phyloP scores from a whole-genome alignment of 2,329 filamentous ascomycete genomes.

The Sordariomycetes sp. region DNA sequence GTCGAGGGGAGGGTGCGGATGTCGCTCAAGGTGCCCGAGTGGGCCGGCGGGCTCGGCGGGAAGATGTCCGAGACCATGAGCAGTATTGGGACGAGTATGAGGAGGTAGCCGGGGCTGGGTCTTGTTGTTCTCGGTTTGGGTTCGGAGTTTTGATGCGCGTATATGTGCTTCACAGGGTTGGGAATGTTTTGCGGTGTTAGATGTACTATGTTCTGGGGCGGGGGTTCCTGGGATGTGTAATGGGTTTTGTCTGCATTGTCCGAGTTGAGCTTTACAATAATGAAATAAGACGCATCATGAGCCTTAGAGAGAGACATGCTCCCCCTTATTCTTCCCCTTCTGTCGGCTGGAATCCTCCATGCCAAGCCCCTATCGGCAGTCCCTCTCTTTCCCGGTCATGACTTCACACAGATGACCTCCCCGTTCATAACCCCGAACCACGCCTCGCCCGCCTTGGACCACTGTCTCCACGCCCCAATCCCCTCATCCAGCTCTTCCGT shows the following conservation, averaged over 20 bases:
- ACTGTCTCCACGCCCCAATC: background rate
- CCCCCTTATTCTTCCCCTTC: background rate
- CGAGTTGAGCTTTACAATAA: background rate
- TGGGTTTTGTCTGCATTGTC: background rate
- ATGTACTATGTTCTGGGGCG: background rate
- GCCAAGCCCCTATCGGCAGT: too few relatives aligned
- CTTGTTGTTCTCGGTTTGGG: background rate
- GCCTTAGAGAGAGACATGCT: background rate
- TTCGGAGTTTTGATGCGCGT: slow-evolving; percentile 3
- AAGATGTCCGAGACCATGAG: slow-evolving; percentile 36
- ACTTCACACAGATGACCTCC: slow-evolving; percentile 4
- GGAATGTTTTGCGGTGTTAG: slow-evolving; percentile 4
- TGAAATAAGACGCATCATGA: background rate
- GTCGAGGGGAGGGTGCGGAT: slow-evolving; percentile 72
- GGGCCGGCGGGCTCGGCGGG: slow-evolving; percentile 30
- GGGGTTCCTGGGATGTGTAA: background rate
- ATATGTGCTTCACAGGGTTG: slow-evolving; percentile 3
- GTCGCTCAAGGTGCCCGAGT: slow-evolving; percentile 42
- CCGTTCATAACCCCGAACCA: slow-evolving; percentile 7
- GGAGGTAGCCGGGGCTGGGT: slow-evolving; percentile 15
- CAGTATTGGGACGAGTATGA: slow-evolving; percentile 33
- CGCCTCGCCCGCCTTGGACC: background rate
- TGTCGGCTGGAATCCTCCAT: background rate
- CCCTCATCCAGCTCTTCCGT: slow-evolving; percentile 1
- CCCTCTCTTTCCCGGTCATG: background rate